Evolutionary conservation across 2,329 filamentous ascomycete genomes (phyloP), one percentile per base, ranked within the genome.

Genomic region (Myriosclerotinia curreyana): DNA sequence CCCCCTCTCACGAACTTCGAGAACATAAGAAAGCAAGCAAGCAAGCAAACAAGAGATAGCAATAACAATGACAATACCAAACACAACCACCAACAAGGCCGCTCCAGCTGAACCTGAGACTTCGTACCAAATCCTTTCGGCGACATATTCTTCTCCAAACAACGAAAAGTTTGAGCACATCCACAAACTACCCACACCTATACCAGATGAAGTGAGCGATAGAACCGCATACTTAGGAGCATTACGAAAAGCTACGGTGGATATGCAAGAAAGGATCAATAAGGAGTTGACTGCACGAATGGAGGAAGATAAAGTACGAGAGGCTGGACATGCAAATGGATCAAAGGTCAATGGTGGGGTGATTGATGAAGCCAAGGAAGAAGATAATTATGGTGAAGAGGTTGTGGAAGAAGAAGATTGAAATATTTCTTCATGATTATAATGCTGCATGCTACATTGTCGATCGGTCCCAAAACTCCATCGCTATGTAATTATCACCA

Each of bases 341-440:
- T 60, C 61, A 54, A 67, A 66, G 77, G 58, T 75, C 77, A 63
- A 74, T 75, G 62, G 75, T 74, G 68, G 69, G 60, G 65, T 42
- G 11, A 71, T 79, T 12, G 81, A 85, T 66, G 84, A 87, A 66
- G 79, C 76, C 14, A 82, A 83, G 67, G 86, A 87, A 73, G 90
- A 92, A 73, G 85, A 90, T 71, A 89, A 92, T 73, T 96, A 96
- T 74, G 92, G 92, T 55, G 92, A 96, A 76, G 92, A 96, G 75
- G 84, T 87, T 31, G 79, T 84, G 15, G 86, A 88, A 58, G 87
- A 90, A 50, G 88, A 90, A 63, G 52, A 59, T 31, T 83, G 83
- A 61, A 74, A 71, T 38, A 34, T 49, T 38, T 59, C 31, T 44
- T 61, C 38, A 64, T 56, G n/a, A 60, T 60, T 56, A 54, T 51